Percentiles rank a stretch among this genome's conserved stretches.
phyloP scores from a whole-genome alignment of 805 yeast species.

The Teunomyces aglyptinius region DNA sequence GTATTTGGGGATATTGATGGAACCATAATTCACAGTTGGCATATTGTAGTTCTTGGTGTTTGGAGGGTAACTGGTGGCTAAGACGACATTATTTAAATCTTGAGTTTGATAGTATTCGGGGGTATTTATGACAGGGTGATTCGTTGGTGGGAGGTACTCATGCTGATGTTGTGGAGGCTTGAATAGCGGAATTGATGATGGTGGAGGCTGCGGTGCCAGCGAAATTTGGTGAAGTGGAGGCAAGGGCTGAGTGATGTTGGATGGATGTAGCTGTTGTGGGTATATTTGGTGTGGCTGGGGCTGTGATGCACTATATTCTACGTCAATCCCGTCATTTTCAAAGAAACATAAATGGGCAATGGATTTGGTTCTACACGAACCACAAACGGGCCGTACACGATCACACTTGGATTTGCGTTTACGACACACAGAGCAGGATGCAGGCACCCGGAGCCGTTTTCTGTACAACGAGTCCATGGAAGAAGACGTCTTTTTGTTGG shows the following conservation, averaged over 20 bases:
- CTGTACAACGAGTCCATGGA: slow-evolving; percentile 26
- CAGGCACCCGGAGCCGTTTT: slow-evolving; percentile 41
- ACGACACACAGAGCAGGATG: slow-evolving; percentile 45
- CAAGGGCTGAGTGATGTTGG: not conserved
- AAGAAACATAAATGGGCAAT: slow-evolving; percentile 43
- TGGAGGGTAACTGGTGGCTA: too few species aligned
- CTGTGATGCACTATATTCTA: not conserved
- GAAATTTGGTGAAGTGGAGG: not conserved
- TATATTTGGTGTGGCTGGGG: not conserved
- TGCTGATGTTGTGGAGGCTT: not conserved
- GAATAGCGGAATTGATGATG: not conserved
- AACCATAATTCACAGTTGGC: not conserved
- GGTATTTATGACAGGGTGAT: not conserved
- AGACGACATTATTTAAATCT: not conserved
- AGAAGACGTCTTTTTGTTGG: not conserved
- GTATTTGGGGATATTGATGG: not conserved
- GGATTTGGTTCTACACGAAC: slow-evolving; percentile 41
- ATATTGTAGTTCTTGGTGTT: not conserved
- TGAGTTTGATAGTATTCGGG: not conserved
- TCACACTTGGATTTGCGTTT: slow-evolving; percentile 44
- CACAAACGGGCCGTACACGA: slow-evolving; percentile 42
- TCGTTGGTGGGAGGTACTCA: not conserved
- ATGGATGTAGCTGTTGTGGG: not conserved
- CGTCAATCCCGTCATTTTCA: slow-evolving; percentile 21
- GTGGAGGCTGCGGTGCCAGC: not conserved